Evolutionary conservation across 208 protist species (phyloP), one percentile per base, ranked within the genome.

Genomic region (Trypanosoma rangeli): DNA sequence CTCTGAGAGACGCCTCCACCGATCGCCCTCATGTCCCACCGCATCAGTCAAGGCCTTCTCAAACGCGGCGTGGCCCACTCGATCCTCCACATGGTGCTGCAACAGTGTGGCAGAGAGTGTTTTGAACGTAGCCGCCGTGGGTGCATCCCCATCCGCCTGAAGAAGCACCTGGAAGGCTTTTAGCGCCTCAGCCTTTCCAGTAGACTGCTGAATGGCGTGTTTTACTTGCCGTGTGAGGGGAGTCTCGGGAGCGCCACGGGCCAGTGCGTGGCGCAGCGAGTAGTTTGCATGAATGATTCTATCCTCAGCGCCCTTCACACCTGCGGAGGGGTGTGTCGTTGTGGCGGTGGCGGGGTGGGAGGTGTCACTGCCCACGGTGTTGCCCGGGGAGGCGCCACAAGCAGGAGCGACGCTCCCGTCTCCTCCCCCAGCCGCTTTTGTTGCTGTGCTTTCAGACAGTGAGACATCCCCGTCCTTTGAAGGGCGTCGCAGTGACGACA

Each of bases 101-200:
- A 94, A 44, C 56, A 92, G 57, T 0, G 74, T 65, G 16, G 70
- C 59, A 12, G 79, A 68, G 20, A 92, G 66, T 3, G 68, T 73
- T 29, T 64, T 39, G 39, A 88, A 54, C 33, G 75, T 82, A 3
- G 62, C 53, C 9, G 71, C 56, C 16, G 72, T 84, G 8, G 74
- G 64, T 3, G 49, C 3, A 42, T 76, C 79, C 1, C 68, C 73
- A 49, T 68, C 56, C n/a, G 76, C 37, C n/a, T 73, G 57, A 0
- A 85, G 60, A 35, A 89, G 35, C 2, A 79, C 53, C 22, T 85
- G 70, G 67, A 94, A 90, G 0, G 79, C 69, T 62, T 85, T 76
- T 5, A 73, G 62, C 3, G 80, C 73, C 24, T 74, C 86, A 2
- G 46, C 68, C 59, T 89, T 87, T 37, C 65, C 68, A 3, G 68